Conservation (phyloP, 371 early-diverging fungal genomes). For the Rhizopus microsporus region DNA sequence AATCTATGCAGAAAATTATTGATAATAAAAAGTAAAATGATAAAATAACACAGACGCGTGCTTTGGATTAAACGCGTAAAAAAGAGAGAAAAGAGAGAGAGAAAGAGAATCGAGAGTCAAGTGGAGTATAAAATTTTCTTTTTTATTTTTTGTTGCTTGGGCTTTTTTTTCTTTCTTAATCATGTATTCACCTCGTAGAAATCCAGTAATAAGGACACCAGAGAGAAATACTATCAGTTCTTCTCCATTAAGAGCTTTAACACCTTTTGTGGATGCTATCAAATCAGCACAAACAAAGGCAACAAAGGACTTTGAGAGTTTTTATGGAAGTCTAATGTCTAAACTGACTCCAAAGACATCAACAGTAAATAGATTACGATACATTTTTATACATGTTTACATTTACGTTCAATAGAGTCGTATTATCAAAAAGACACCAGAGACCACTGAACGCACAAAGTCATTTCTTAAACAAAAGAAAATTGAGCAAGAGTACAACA, state of each 20-base stretch:
- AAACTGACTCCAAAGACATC: constrained; percentile 22
- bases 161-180: background rate
- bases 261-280: constrained; percentile 21
- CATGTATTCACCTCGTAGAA: constrained; percentile 24
- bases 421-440: constrained; percentile 14
- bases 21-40: background rate
- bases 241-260: constrained; percentile 18
- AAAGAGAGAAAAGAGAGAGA: too few species aligned
- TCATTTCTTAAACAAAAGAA: constrained; percentile 4
- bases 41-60: constrained; percentile 1
- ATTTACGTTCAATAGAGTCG: constrained; percentile 7
- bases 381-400: too few species aligned
- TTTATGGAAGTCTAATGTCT: constrained; percentile 22
- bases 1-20: constrained; percentile 11
- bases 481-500: background rate
- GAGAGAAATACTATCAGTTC: constrained; percentile 5
- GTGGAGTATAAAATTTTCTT: background rate
- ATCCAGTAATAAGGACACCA: constrained; percentile 10
- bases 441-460: constrained; percentile 9
- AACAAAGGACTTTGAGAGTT: constrained; percentile 22
- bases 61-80: background rate
- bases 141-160: constrained; percentile 2
- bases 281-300: constrained; percentile 17
- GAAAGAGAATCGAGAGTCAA: background rate
- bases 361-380: background rate